A percentile compares a stretch with the other conserved stretches of the same genome.
Conservation (phyloP, 2,329 filamentous ascomycete genomes). For the Penicillium digitatum region DNA sequence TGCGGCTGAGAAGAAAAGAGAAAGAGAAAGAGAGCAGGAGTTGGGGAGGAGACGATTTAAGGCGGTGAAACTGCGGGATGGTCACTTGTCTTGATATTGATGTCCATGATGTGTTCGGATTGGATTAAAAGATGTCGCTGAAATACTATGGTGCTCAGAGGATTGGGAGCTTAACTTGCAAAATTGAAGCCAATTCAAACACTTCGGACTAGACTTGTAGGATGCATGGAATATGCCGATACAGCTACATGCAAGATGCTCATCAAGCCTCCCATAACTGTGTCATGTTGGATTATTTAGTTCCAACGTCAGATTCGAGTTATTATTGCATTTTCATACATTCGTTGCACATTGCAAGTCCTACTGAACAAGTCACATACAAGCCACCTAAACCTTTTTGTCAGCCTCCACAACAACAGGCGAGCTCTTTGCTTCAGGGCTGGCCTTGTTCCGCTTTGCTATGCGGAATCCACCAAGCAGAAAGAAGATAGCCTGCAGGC, state of each 20-base stretch:
- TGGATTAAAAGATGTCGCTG: background rate
- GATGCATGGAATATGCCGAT: background rate
- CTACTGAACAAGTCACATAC: conserved; percentile 7
- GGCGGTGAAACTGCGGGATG: conserved; percentile 18
- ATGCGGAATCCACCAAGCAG: conserved; percentile 56
- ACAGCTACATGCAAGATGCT: background rate
- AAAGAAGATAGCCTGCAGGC: conserved; percentile 52
- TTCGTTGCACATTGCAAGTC: conserved; percentile 4
- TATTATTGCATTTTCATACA: conserved; percentile 5
- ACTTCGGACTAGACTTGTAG: no score
- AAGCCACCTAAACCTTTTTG: conserved; percentile 15
- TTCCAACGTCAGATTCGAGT: background rate
- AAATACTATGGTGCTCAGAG: background rate
- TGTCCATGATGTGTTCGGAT: background rate
- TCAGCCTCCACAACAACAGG: conserved; percentile 16
- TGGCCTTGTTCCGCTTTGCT: conserved; percentile 49
- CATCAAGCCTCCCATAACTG: background rate
- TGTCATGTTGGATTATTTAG: background rate
- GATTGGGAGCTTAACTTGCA: background rate
- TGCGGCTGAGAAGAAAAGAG: background rate
- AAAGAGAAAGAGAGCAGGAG: background rate
- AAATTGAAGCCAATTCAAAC: background rate
- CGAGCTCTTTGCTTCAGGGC: conserved; percentile 7
- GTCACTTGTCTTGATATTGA: background rate
- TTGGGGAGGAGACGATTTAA: conserved; percentile 2